Base-by-base conservation (phyloP, 2,329 filamentous ascomycete species). In the Neofusicoccum kwambonambiense region DNA sequence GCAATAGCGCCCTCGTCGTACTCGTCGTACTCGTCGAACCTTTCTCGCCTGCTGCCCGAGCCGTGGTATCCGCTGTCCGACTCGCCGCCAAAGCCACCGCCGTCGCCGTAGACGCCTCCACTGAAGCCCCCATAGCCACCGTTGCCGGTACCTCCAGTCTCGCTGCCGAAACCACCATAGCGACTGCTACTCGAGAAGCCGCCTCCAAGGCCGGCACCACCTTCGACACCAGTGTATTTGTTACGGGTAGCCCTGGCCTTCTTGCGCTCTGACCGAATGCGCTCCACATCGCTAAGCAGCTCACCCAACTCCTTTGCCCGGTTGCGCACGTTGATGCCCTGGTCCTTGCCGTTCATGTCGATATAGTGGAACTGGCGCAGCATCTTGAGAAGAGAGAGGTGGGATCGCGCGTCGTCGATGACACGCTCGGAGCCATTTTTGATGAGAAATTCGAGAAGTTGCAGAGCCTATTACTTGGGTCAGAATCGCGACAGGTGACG, bases 381-480 rank as follows among this genome's bases (percentile, higher is more conserved):
- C 95, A 99, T 99, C 80, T 97, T 97, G 66, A 99, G 86, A 9
- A 98, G 88, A 15, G 94, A 96, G 67, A 99, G 87, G 77, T 99
- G 95, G 65, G 93, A 93, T 71, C 95, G 89, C 65, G 95, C 95
- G 79, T 99, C 95, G 79, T 99, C 95, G 69, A 99, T 94, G 42
- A 99, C 95, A 63, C 95, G 87, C 79, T 99, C 95, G 12, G 95
- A 98, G 68, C 95, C 95, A 78, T 99, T 95, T 83, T 99, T 99
- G 80, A 99, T 90, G 37, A 99, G 86, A 75, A 97, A 96, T 78
- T 99, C 94, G 75, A 99, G 89, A 64, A 99, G 85, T 84, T 98
- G 95, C 27, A 99, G 88, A 9, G 84, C 84, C 86, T 88, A 67
- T 2, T 76, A 50, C 76, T 72, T 54, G 19, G 13, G 9, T 17